Conservation (phyloP, 331 rosid genomes). For the Spiraea crenata region DNA sequence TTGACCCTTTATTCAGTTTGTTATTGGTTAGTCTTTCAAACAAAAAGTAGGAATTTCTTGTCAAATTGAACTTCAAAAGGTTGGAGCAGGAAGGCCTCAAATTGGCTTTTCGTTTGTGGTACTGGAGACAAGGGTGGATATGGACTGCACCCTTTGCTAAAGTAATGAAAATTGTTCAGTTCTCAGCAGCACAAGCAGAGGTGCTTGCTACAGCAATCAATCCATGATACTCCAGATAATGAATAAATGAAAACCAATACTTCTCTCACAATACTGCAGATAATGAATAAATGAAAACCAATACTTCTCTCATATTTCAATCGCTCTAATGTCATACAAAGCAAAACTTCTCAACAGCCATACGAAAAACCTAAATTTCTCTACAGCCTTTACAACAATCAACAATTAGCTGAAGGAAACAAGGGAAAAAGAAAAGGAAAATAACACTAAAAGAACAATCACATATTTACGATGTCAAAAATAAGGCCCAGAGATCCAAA, state of each 20-base stretch:
- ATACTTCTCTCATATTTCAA: conserved; percentile 2
- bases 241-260: too few relatives aligned
- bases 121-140: too few relatives aligned
- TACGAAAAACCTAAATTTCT: conserved; percentile 6
- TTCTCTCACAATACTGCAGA: too few relatives aligned
- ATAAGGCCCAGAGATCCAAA: conserved; percentile 6
- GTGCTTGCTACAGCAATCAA: too few relatives aligned
- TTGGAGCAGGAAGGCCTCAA: too few relatives aligned
- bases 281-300: conserved; percentile 2
- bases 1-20: neutral
- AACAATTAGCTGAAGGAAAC: neutral
- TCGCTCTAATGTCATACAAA: neutral
- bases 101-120: too few relatives aligned
- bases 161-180: too few relatives aligned
- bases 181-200: too few relatives aligned
- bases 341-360: conserved; percentile 26
- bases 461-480: conserved; percentile 36
- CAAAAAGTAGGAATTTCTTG: too few relatives aligned
- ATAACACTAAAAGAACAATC: neutral
- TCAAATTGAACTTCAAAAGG: too few relatives aligned
- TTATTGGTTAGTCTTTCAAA: neutral
- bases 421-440: neutral
- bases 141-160: too few relatives aligned
- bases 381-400: conserved; percentile 36
- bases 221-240: too few relatives aligned